Base-by-base conservation (phyloP, 108 stramenopile species). In the Thalassiosira profunda region DNA sequence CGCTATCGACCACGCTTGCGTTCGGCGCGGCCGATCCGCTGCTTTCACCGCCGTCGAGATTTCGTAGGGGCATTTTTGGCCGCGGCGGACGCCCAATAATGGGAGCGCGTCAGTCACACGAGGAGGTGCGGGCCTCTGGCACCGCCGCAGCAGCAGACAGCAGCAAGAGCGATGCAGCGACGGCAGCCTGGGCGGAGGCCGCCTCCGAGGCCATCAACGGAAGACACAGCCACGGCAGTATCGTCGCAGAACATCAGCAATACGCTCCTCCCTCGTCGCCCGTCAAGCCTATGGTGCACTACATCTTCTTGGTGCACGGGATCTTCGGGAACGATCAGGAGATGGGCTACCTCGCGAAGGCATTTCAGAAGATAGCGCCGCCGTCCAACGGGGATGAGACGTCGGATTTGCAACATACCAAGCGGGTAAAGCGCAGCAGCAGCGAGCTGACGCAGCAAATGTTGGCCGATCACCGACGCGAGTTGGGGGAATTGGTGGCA, bases 311-410 rank as follows among this genome's bases (percentile, higher is more conserved):
- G 28, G 82, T 95, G 7, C 94, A 95, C 69, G 94, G 94, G 23
- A 87, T 84, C 84, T 57, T 91, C 56, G 93, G 93, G 5, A 92
- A 90, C 63, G 82, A 86, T n/a, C 25, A 58, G 52, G 93, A 95
- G 75, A 79, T 92, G 84, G 76, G 56, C 7, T 90, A 84, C 60
- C 58, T 95, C 21, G 59, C 80, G 17, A 55, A 76, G 30, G 56
- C 84, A 6, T 70, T 92, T 49, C 15, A 54, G 3, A 33, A 58
- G 21, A 3, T 26, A 10, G 62, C 10, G 18, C 6, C n/a, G 18
- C n/a, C 24, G 7, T n/a, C 15, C 11, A 15, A 36, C 55, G 55
- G 10, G 5, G 38, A 63, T 0, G 20, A 58, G 23, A 48, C 5
- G 24, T 11, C 12, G 12, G 40, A 41, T 14, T 17, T 48, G 10